Base-by-base conservation (phyloP, 1,139 yeast species). In the Suhomyces wounanorum region DNA sequence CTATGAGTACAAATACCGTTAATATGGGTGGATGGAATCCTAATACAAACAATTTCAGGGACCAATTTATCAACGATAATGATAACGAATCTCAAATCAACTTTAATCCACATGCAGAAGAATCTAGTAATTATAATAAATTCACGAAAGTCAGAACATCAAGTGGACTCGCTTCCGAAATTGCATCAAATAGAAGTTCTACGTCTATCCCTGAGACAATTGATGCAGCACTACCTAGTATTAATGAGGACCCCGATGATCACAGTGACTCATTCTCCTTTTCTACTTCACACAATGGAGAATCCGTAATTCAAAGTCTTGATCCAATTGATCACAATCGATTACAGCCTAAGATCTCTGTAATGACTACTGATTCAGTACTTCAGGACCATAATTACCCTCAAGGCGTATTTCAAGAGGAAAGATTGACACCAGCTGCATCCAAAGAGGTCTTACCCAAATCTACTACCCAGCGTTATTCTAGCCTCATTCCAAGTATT, bases 21-120 rank as follows among this genome's bases (percentile, higher is more conserved):
- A 77, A 71, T 52, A 70, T 80, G 70, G 84, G 84, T 2, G 68
- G 68, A 17, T 80, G 84, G 84, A 72, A 74, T 52, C 84, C 84
- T 3, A 75, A 79, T 54, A 79, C 84, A 10, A 73, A 69, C 42
- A 71, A 68, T 47, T 79, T 65, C 61, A 69, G 85, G 47, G 83
- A 79, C 54, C 78, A 76, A 51, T 81, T 81, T 52, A 79, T 81
- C 38, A 71, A 67, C 56, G 81, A 74, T 46, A 76, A 74, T 55
- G 79, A 77, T 54, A 70, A 68, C 52, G 81, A 74, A 49, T 74
- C 79, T 0, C 62, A 63, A 17, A 61, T 73, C 49, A 73, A 73
- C 52, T 67, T 69, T 49, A 68, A 65, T 52, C 64, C 72, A 30
- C 59, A 59, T 44, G 65, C 62, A 10, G 54, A 59, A 38, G 69